Evolutionary conservation across 1,284 basidiomycete species (phyloP), one percentile per base, ranked within the genome.

Genomic region (Heliocybe sulcata): DNA sequence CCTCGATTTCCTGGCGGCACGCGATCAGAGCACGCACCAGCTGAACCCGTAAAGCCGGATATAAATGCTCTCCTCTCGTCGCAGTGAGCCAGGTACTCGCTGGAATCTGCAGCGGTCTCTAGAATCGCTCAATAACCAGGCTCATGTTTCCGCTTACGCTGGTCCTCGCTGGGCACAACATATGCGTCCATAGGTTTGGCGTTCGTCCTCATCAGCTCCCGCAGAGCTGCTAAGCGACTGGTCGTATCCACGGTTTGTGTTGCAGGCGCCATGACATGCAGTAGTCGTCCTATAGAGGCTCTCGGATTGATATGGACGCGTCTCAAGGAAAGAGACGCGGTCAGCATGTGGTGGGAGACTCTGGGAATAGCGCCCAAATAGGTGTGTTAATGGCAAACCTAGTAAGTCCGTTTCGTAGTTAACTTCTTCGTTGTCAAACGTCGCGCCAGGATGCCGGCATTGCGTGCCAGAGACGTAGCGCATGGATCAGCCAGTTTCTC

Each of bases 31-130:
- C 45, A 64, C 72, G 59, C 60, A 83, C 92, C 95, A 57, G 95
- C 94, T 20, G 93, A 96, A 35, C 95, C 96, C 58, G 82, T 92
- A 73, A 98, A 98, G 11, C 92, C 92, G 35, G 92, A 93, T 58
- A 98, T 90, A 72, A 83, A 97, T 0, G 83, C 89, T 25, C 95
- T 79, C 48, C 94, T 79, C 55, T 90, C 79, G 69, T 98, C 94
- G 59, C 87, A 91, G 27, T 81, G 76, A 0, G 92, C 91, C 29
- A 88, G 80, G 70, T 97, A 97, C 69, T 98, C 95, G 69, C 92
- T 94, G 12, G 82, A 87, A 72, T 98, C 94, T 90, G 55, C 25
- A 16, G 23, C 42, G 10, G 6, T 4, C 16, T 25, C 19, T 10
- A 45, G 19, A 19, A 10, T 6, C 10, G 16, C 10, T 45, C 42